Base-by-base conservation (phyloP, 164 flowering plant genomes). In the Sextonia rubra region DNA sequence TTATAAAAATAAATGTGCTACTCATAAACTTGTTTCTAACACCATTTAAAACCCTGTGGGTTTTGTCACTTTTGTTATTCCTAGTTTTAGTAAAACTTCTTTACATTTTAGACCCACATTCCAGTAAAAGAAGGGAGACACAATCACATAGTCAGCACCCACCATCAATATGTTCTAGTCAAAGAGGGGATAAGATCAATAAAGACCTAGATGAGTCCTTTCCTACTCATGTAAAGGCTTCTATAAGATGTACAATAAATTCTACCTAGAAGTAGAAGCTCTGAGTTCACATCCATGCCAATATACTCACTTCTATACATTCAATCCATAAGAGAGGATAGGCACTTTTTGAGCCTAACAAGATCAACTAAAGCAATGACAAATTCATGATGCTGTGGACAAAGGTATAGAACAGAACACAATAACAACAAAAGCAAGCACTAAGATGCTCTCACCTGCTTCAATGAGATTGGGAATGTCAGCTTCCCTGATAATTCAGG, bases 401-500 rank as follows among this genome's bases (percentile, higher is more conserved):
- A 52, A 71, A 4, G 22, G 48, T 17, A 62, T 29, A 4, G 9
- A 47, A 69, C 62, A 27, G 8, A 2, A 44, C 47, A 30, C 25
- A 64, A 47, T 32, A 14, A 24, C 67, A 71, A 23, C n/a, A 49
- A 67, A 12, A 1, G 23, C 24, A 0, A 67, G 58, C 58, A 52
- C 58, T 52, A 3, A 52, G 58, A 52, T 52, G 58, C 0, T 47
- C 76, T 22, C 29, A 93, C 99, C 98, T 95, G 99, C 76, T 91
- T 93, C 64, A 93, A 66, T 0, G 95, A 89, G 72, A 93, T 90
- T 1, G 98, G 98, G 64, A 93, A 93, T 17, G 98, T 93, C 64
- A 93, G 66, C 74, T 70, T 83, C 49, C 88, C 92, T 23, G 93
- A 91, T 47, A 85, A 29, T 65, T 90, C 94, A 1, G 91, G 97